A percentile compares a stretch with the other conserved stretches of the same genome.
Conservation (phyloP, 2,329 filamentous ascomycete genomes). For the Alternaria gansuensis region DNA sequence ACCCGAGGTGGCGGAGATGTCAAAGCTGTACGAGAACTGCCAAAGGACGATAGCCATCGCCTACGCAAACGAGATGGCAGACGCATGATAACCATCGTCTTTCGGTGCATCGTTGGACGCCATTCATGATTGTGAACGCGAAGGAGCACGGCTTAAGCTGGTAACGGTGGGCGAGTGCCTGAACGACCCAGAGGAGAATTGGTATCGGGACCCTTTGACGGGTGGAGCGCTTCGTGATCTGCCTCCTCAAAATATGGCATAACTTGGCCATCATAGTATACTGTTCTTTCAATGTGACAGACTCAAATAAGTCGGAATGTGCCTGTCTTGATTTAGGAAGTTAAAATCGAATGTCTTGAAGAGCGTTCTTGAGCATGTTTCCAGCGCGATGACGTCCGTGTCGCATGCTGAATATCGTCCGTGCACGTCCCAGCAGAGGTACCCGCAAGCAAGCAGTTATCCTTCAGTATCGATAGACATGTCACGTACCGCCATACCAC, state of each 20-base stretch:
- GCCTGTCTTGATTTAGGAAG: neutral
- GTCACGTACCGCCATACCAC: slow-evolving; percentile 40
- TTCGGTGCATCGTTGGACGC: slow-evolving; percentile 11
- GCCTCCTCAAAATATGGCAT: neutral
- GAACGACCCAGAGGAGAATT: slow-evolving; percentile 61
- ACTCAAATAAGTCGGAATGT: too few species aligned
- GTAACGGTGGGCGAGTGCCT: slow-evolving; percentile 68
- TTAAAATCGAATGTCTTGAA: neutral
- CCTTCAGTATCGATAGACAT: slow-evolving; percentile 25
- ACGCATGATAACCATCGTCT: slow-evolving; percentile 49
- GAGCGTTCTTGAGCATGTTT: neutral
- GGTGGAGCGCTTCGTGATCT: slow-evolving; percentile 5
- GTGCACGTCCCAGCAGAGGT: slow-evolving; percentile 10
- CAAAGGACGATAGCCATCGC: slow-evolving; percentile 65
- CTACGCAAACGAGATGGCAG: slow-evolving; percentile 66
- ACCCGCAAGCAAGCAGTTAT: slow-evolving; percentile 11
- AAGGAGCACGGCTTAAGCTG: slow-evolving; percentile 34
- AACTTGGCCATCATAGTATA: neutral
- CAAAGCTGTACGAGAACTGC: slow-evolving; percentile 67
- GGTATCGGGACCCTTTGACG: slow-evolving; percentile 56
- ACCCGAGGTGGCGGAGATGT: slow-evolving; percentile 67
- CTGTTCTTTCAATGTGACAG: neutral
- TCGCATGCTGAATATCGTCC: slow-evolving; percentile 15
- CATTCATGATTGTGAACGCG: slow-evolving; percentile 14
- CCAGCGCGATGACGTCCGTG: slow-evolving; percentile 17